Percentiles rank a stretch among this genome's conserved stretches.
Evolutionary conservation across 2,329 filamentous ascomycete species (phyloP).

Genomic region (Dactylellina drechsleri): DNA sequence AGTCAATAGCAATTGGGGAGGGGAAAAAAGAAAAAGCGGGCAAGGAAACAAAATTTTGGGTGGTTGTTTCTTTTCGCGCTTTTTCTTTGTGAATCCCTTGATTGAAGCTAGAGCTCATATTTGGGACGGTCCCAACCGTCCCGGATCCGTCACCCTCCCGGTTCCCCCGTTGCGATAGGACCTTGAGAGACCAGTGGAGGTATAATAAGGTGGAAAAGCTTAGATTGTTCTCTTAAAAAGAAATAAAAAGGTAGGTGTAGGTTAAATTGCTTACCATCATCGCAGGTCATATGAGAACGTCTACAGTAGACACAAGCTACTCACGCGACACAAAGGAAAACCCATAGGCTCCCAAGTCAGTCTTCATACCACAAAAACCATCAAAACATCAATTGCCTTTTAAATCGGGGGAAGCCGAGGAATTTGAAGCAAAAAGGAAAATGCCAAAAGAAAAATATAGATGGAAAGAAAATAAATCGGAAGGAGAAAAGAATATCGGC

Average conservation of each 20-base stretch:
- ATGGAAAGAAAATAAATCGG: conserved; percentile 12
- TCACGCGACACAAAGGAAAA: conserved; percentile 62
- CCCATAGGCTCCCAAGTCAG: conserved; percentile 60
- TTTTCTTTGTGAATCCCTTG: conserved; percentile 47
- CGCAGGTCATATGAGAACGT: conserved; percentile 94
- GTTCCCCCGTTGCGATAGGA: conserved; percentile 49
- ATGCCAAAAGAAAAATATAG: conserved; percentile 33
- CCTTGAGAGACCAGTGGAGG: conserved; percentile 36
- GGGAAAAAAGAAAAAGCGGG: conserved; percentile 47
- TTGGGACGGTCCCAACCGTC: conserved; percentile 31
- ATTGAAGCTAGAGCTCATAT: conserved; percentile 8
- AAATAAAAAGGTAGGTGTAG: conserved; percentile 6
- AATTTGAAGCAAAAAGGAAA: conserved; percentile 58
- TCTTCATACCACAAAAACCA: conserved; percentile 56
- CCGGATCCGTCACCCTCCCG: conserved; percentile 49
- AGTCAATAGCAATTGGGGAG: not conserved
- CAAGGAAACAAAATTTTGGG: conserved; percentile 41
- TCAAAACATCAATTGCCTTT: conserved; percentile 46
- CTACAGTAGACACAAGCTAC: conserved; percentile 88
- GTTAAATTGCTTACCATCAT: conserved; percentile 61
- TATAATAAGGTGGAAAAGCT: conserved; percentile 53
- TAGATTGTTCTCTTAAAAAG: conserved; percentile 59
- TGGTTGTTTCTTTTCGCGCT: conserved; percentile 29
- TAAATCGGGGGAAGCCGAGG: conserved; percentile 56
- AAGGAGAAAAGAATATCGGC: conserved; percentile 22